Evolutionary conservation across 495 filamentous ascomycete genomes (phyloP), one percentile per base, ranked within the genome.

Genomic region (Tuber umbilicatum): DNA sequence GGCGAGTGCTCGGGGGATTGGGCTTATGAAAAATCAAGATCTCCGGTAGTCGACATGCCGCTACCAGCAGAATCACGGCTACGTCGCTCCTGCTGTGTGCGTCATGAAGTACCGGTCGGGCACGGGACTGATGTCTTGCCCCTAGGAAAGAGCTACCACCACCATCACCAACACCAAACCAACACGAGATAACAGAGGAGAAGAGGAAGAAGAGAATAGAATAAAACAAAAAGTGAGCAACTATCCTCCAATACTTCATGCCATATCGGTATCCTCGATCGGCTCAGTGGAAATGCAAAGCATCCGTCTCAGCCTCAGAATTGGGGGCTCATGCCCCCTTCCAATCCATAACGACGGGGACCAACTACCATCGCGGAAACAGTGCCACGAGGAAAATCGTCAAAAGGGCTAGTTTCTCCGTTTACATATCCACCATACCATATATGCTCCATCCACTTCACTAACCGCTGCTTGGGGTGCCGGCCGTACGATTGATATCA

Each of bases 201-300:
- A 6, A 47, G 16, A 6, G 21, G 16, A 23, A 50, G 47, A 50
- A 50, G 23, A n/a, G 23, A 50, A 50, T 50, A n/a, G 6, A 45
- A 50, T 50, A n/a, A 50, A 50, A 50, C n/a, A n/a, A n/a, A 50
- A 50, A 50, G 21, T 50, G 47, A 50, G n/a, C 47, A 50, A 50
- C 23, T 2, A 50, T 10, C 47, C 47, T 21, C 47, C 47, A 5
- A 50, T 10, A 50, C 21, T n/a, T n/a, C 47, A 50, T 23, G 21
- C 47, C 47, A 23, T 50, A 50, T 50, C 7, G 47, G 47, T 7
- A 21, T 50, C 47, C 21, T 23, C 5, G 23, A 6, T 23, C 47
- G 10, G 47, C 47, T 50, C 7, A 50, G 5, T n/a, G 21, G 47
- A 50, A 55, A 55, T 55, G 47, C 47, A 55, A 27, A 55, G 23